Base-by-base conservation (phyloP, 2,329 filamentous ascomycete species). In the Metarhizium brunneum region DNA sequence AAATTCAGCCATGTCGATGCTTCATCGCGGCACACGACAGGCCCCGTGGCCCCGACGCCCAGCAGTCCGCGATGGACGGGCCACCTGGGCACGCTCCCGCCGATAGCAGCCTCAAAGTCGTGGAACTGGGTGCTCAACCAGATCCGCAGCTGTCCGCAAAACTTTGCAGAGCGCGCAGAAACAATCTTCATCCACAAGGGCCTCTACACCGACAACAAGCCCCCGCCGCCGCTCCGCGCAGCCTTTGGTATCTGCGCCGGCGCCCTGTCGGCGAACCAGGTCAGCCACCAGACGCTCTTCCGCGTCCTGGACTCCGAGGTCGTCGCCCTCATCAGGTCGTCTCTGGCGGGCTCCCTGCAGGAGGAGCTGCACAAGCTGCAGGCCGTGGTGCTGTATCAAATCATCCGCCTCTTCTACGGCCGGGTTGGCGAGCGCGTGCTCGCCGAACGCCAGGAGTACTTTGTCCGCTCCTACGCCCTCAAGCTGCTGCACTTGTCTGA, bases 391-490 rank as follows among this genome's bases (percentile, higher is more conserved):
- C 55, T 64, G 48, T 64, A 63, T 49, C 62, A 64, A 52, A 59
- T 62, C 40, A 60, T 64, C 47, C 59, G 61, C 2, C 61, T 62
- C 54, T 64, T 62, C 57, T 60, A 60, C 48, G 62, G 62, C 52
- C 57, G 56, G 30, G 58, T 63, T 18, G 57, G 59, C 18, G 59
- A 64, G 53, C 61, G 61, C 18, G 57, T 60, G 5, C 54, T 59
- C 14, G 62, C 62, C 3, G 61, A 64, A 38, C 57, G 54, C 14
- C 57, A 59, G 36, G 57, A 59, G 38, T 55, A 50, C 47, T 5
- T 54, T 3, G 43, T 59, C 8, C 53, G 53, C n/a, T 49, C 55
- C 6, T 54, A 55, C 32, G 57, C 45, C 4, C 54, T 56, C 38
- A 49, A 36, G 14, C 48, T 59, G 11, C 49, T 59, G 8, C 52